Evolutionary conservation across 2,329 filamentous ascomycete species (phyloP).

Genomic region (Aureobasidium sp.): DNA sequence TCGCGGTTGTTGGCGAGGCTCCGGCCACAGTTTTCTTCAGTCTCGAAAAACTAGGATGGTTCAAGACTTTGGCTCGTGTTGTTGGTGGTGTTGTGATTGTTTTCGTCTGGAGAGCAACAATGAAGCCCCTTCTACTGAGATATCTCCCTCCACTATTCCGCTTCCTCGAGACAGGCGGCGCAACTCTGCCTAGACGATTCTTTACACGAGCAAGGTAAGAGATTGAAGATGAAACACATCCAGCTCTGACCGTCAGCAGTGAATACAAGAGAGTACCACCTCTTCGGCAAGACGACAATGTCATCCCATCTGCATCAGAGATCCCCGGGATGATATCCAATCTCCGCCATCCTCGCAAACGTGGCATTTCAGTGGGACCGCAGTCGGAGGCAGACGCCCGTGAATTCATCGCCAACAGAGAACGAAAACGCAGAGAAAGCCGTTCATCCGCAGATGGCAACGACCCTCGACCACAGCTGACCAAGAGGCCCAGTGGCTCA

Average conservation of each 20-base stretch:
- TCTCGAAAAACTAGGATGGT: constrained; percentile 58
- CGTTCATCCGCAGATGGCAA: constrained; percentile 31
- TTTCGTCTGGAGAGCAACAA: constrained; percentile 82
- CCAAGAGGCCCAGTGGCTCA: neutral
- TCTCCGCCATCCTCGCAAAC: constrained; percentile 71
- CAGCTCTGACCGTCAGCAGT: constrained; percentile 22
- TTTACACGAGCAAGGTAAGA: constrained; percentile 74
- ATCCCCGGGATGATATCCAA: constrained; percentile 74
- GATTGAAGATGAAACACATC: neutral
- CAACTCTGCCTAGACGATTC: constrained; percentile 79
- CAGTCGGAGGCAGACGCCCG: constrained; percentile 96
- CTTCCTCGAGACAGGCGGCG: constrained; percentile 68
- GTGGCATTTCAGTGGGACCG: constrained; percentile 83
- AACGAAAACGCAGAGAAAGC: constrained; percentile 59
- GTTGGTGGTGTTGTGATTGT: constrained; percentile 74
- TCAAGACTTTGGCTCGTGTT: constrained; percentile 59
- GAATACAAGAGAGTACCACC: constrained; percentile 80
- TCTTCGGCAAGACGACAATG: constrained; percentile 70
- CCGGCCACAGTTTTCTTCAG: constrained; percentile 59
- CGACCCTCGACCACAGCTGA: constrained; percentile 17
- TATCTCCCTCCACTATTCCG: constrained; percentile 81
- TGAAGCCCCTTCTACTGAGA: constrained; percentile 76
- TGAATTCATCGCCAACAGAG: constrained; percentile 86
- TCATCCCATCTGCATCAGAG: constrained; percentile 83
- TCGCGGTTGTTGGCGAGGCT: constrained; percentile 46